These are phyloP conservation scores for Phytophthora kernoviae DNA, from an alignment of 352 stramenopile species.

Conservation along the genomic window DNA sequence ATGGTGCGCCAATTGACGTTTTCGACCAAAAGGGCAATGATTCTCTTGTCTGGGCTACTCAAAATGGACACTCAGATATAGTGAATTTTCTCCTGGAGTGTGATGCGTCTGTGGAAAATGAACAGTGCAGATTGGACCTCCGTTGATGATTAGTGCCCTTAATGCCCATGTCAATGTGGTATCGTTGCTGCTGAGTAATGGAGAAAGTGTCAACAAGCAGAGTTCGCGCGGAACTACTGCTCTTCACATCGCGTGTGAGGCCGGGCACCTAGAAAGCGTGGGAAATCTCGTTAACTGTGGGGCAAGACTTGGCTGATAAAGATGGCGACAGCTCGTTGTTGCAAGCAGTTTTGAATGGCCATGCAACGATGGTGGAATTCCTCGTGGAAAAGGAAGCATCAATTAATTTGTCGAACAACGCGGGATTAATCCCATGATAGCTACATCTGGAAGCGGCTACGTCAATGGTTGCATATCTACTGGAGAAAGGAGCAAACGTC, in stretches of 20 bases:
- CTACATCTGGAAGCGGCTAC: not conserved
- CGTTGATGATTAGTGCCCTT: not conserved
- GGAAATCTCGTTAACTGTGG: not conserved
- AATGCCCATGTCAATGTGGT: constrained; percentile 6
- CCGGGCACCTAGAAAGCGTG: not conserved
- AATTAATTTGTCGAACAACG: not conserved
- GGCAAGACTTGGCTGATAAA: not conserved
- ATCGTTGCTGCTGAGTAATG: not conserved
- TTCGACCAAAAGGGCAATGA: too few species aligned
- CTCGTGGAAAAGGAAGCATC: not conserved
- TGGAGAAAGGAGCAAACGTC: not conserved
- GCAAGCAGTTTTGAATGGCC: not conserved
- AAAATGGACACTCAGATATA: too few species aligned
- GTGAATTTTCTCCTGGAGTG: too few species aligned
- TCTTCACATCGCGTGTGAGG: constrained; percentile 5
- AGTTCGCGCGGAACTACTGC: not conserved
- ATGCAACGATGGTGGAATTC: not conserved
- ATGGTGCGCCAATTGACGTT: too few species aligned
- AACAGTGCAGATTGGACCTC: not conserved
- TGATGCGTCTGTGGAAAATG: too few species aligned
- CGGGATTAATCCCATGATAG: not conserved
- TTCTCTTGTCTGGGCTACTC: too few species aligned
- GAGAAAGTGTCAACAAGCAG: not conserved
- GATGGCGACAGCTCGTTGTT: not conserved
- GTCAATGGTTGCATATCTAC: not conserved